A percentile compares a stretch with the other conserved stretches of the same genome.
phyloP scores from a whole-genome alignment of 2,329 filamentous ascomycete genomes.

The Talaromyces albobiverticillius region DNA sequence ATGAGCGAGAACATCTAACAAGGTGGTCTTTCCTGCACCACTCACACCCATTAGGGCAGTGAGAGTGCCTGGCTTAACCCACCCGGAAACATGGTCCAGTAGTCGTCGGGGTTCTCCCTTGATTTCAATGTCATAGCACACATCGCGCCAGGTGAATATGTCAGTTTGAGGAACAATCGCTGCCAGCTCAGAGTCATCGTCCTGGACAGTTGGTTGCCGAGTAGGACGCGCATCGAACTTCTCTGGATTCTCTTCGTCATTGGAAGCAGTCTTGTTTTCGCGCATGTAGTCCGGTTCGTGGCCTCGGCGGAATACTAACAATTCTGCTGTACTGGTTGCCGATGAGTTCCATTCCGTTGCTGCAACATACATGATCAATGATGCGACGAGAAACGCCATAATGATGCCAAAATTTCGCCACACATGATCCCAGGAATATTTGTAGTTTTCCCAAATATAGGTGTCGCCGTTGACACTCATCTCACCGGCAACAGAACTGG shows the following conservation, averaged over 20 bases:
- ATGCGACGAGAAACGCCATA: constrained; percentile 55
- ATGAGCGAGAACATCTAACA: constrained; percentile 80
- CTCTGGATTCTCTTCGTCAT: too few species aligned
- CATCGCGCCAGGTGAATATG: constrained; percentile 81
- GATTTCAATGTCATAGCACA: constrained; percentile 80
- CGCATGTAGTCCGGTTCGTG: too few species aligned
- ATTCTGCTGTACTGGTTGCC: neutral
- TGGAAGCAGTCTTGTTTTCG: too few species aligned
- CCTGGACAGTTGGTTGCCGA: too few species aligned
- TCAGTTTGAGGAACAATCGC: constrained; percentile 55
- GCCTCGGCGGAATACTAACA: too few species aligned
- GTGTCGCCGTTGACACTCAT: constrained; percentile 45
- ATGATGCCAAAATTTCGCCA: constrained; percentile 73
- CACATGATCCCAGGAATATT: constrained; percentile 57
- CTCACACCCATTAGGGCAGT: constrained; percentile 89
- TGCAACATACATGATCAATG: constrained; percentile 58
- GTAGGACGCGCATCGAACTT: too few species aligned
- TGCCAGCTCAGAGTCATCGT: too few species aligned
- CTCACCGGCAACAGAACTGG: constrained; percentile 52
- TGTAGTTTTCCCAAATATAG: constrained; percentile 56
- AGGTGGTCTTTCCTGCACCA: constrained; percentile 90
- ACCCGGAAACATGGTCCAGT: constrained; percentile 82
- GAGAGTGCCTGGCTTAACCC: constrained; percentile 88
- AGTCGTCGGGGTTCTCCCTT: constrained; percentile 75
- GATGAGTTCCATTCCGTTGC: constrained; percentile 57